These are phyloP conservation scores for Diaporthe ampelina DNA, from an alignment of 2,329 filamentous ascomycete species.

Conservation along the genomic window DNA sequence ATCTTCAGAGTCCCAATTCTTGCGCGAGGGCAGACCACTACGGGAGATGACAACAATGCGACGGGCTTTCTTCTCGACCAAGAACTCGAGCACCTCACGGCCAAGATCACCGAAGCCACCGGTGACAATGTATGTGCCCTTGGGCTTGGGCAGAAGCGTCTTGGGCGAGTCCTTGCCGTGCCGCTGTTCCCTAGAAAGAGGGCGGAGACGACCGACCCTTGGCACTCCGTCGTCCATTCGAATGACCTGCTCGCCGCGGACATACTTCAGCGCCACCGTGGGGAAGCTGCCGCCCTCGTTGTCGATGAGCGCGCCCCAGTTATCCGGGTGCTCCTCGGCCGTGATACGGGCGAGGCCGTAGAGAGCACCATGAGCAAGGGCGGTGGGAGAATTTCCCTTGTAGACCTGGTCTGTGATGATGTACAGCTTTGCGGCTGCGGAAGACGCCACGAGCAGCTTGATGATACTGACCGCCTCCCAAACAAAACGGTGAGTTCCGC, in stretches of 20 bases:
- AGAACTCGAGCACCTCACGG: constrained; percentile 40
- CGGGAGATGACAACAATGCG: constrained; percentile 42
- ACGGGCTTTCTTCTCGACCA: constrained; percentile 41
- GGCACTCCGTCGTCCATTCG: neutral
- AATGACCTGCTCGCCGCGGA: neutral
- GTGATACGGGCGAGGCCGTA: constrained; percentile 1
- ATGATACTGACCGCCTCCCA: neutral
- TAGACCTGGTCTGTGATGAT: neutral
- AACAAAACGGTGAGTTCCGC: neutral
- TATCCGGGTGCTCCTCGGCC: neutral
- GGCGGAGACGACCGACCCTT: neutral
- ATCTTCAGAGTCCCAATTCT: neutral
- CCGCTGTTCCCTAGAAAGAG: neutral
- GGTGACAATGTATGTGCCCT: constrained; percentile 45
- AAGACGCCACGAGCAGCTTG: neutral
- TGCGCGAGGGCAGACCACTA: constrained; percentile 22
- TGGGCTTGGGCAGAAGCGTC: constrained; percentile 39
- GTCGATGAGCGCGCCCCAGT: constrained; percentile 2
- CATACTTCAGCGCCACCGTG: neutral
- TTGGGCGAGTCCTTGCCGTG: neutral
- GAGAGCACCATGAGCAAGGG: neutral
- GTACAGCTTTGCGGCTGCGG: neutral
- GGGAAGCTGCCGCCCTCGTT: neutral
- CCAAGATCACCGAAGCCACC: constrained; percentile 48
- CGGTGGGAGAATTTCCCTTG: neutral